Percentiles rank a stretch among this genome's conserved stretches.
These are phyloP conservation scores for Pseudocercospora eumusae DNA, from an alignment of 2,329 filamentous ascomycete genomes.

Conservation along the genomic window DNA sequence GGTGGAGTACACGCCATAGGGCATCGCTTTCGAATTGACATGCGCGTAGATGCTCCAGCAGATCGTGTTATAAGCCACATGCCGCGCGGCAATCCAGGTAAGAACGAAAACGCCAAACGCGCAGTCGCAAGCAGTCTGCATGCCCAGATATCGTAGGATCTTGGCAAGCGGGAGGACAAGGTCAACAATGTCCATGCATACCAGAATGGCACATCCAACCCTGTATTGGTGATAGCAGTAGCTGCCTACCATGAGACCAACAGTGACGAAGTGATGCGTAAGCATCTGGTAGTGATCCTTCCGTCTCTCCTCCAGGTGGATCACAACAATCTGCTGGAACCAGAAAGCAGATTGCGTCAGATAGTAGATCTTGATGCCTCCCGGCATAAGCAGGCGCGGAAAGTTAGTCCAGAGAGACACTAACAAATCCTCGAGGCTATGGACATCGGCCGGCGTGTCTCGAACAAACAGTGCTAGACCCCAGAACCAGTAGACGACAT, in stretches of 20 bases:
- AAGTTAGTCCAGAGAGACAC: constrained; percentile 73
- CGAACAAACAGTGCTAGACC: constrained; percentile 65
- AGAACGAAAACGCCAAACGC: constrained; percentile 84
- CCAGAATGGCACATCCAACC: constrained; percentile 84
- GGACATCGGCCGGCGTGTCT: constrained; percentile 33
- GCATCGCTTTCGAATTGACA: constrained; percentile 59
- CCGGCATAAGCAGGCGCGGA: constrained; percentile 73
- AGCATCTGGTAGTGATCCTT: constrained; percentile 98
- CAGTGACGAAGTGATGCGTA: constrained; percentile 89
- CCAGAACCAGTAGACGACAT: constrained; percentile 75
- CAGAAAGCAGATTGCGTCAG: constrained; percentile 89
- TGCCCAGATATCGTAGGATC: constrained; percentile 86
- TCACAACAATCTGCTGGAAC: constrained; percentile 89
- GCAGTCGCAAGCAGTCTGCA: constrained; percentile 72
- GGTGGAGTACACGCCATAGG: constrained; percentile 67
- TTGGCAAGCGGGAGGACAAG: constrained; percentile 82
- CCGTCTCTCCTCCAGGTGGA: constrained; percentile 89
- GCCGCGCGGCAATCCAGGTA: constrained; percentile 80
- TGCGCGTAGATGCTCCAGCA: constrained; percentile 80
- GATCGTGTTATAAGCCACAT: constrained; percentile 74
- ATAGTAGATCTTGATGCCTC: constrained; percentile 83
- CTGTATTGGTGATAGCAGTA: constrained; percentile 86
- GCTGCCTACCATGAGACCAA: constrained; percentile 73
- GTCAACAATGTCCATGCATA: constrained; percentile 92
- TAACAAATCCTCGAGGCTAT: constrained; percentile 30